These are phyloP conservation scores for Sugiyamaella valdiviana DNA, from an alignment of 805 yeast genomes.

Conservation along the genomic window DNA sequence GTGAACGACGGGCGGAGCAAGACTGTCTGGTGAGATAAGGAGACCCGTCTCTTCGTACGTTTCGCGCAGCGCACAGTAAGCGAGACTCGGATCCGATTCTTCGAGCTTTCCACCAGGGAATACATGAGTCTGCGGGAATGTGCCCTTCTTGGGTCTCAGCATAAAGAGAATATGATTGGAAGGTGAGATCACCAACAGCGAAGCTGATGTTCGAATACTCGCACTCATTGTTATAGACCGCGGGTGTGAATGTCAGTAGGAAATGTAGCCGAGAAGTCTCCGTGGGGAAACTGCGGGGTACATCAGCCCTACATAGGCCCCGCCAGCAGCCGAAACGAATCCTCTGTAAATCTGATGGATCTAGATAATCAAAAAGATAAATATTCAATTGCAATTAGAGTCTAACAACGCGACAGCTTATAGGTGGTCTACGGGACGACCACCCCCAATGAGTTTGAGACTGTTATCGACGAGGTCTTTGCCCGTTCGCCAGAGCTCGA, in stretches of 20 bases:
- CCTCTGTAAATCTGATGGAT: background rate
- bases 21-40: constrained; percentile 19
- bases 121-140: constrained; percentile 27
- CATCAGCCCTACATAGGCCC: background rate
- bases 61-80: constrained; percentile 29
- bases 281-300: background rate
- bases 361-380: background rate
- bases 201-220: constrained; percentile 20
- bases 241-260: background rate
- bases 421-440: background rate
- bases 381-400: no score
- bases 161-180: constrained; percentile 23
- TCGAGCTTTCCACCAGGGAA: constrained; percentile 32
- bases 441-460: background rate
- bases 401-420: background rate
- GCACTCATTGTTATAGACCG: constrained; percentile 1
- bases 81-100: constrained; percentile 20
- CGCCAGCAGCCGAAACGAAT: background rate
- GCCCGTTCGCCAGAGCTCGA: constrained; percentile 42
- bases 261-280: background rate
- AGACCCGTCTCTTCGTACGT: constrained; percentile 32
- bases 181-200: constrained; percentile 22
- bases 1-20: constrained; percentile 7
- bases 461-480: constrained; percentile 35
- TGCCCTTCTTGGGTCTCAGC: constrained; percentile 26